Conservation (phyloP, 1,284 basidiomycete species). For the Rhizopogon hawkerae region DNA sequence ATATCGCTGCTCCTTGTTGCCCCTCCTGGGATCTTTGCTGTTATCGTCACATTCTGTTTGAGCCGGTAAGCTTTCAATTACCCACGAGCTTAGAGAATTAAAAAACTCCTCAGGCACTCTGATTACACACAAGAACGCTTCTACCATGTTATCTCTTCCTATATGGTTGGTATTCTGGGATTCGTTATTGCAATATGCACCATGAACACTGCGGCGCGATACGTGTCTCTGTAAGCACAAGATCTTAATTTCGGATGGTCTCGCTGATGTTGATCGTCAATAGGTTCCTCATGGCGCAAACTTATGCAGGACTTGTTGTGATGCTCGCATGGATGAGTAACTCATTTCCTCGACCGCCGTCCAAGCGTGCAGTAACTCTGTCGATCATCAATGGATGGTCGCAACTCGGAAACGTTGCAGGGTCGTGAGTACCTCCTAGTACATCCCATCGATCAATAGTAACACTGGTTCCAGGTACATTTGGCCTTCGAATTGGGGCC, state of each 20-base stretch:
- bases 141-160: slow-evolving; percentile 52
- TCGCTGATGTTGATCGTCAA: background rate
- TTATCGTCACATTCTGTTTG: slow-evolving; percentile 42
- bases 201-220: slow-evolving; percentile 59
- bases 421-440: slow-evolving; percentile 48
- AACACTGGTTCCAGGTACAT: slow-evolving; percentile 12
- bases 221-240: slow-evolving; percentile 50
- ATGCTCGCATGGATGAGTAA: slow-evolving; percentile 62
- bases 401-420: slow-evolving; percentile 59
- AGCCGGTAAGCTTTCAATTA: slow-evolving; percentile 34
- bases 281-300: slow-evolving; percentile 67
- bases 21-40: slow-evolving; percentile 72
- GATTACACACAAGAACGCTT: slow-evolving; percentile 57
- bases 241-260: slow-evolving; percentile 4
- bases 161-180: slow-evolving; percentile 51
- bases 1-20: slow-evolving; percentile 67
- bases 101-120: slow-evolving; percentile 39
- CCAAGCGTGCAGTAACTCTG: slow-evolving; percentile 63
- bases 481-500: slow-evolving; percentile 22
- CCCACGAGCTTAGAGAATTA: background rate
- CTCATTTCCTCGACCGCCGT: slow-evolving; percentile 57
- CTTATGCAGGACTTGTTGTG: slow-evolving; percentile 59
- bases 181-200: slow-evolving; percentile 69
- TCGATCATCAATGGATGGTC: slow-evolving; percentile 65
- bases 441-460: background rate